Evolutionary conservation across 176 grass and related monocot species (phyloP).

Genomic region (Chrysopogon serrulatus): DNA sequence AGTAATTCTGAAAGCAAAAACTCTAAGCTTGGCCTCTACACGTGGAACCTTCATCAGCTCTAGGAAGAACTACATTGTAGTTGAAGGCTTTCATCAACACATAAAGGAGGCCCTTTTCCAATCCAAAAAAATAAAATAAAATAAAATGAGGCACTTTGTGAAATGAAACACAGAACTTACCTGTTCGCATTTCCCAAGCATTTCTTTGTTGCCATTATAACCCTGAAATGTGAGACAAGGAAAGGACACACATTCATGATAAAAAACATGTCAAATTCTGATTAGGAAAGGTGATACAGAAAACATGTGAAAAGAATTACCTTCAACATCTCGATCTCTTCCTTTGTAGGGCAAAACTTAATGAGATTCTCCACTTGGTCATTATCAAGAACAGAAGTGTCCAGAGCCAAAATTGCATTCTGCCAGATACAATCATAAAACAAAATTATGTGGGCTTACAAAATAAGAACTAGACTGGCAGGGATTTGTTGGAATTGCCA

Average conservation of each 20-base stretch:
- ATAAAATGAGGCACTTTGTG: background rate
- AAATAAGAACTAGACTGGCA: background rate
- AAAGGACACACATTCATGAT: background rate
- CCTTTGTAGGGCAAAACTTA: conserved; percentile 97
- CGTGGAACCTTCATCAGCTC: conserved; percentile 98
- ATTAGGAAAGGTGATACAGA: background rate
- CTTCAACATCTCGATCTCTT: conserved; percentile 98
- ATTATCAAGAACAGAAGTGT: conserved; percentile 86
- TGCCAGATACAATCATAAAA: conserved; percentile 36
- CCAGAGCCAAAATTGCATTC: conserved; percentile 83
- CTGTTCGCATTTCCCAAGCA: conserved; percentile 99
- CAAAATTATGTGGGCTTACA: conserved; percentile 9
- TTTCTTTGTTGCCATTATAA: conserved; percentile 83
- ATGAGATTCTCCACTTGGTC: conserved; percentile 99
- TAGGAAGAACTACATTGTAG: conserved; percentile 73
- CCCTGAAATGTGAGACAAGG: conserved; percentile 38
- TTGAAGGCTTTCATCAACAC: conserved; percentile 28
- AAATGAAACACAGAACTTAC: conserved; percentile 44
- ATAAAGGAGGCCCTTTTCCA: background rate
- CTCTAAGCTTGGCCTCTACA: conserved; percentile 91
- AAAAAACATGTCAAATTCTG: conserved; percentile 10
- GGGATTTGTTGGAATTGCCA: background rate
- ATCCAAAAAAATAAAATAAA: too few species aligned
- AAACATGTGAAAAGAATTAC: conserved; percentile 38
- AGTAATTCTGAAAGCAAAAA: conserved; percentile 95